Conservation (phyloP, 495 filamentous ascomycete species). For the Sphaerosporella brunnea region DNA sequence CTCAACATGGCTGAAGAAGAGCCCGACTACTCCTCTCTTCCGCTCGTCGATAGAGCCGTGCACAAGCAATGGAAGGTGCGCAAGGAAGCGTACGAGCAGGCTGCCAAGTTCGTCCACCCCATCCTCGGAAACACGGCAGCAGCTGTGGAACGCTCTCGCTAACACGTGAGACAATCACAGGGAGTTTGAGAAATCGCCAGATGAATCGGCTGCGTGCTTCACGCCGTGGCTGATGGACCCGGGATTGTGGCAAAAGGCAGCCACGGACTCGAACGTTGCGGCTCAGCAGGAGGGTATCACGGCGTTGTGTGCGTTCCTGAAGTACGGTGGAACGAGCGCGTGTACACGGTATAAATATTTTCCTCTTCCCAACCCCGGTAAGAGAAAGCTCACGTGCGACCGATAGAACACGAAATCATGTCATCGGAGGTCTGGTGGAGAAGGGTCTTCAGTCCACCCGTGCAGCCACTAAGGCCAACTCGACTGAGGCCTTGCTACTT, state of each 20-base stretch:
- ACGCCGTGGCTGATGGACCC: slow-evolving; percentile 72
- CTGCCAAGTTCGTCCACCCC: slow-evolving; percentile 27
- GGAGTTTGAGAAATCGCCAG: slow-evolving; percentile 60
- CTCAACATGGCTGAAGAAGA: slow-evolving; percentile 25
- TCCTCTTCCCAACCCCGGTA: slow-evolving; percentile 4
- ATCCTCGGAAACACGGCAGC: background rate
- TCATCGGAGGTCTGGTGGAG: slow-evolving; percentile 64
- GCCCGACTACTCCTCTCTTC: slow-evolving; percentile 25
- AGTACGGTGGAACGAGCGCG: slow-evolving; percentile 63
- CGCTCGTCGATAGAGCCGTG: slow-evolving; percentile 23
- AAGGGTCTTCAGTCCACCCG: slow-evolving; percentile 79
- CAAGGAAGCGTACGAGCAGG: slow-evolving; percentile 89
- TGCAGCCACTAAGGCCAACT: slow-evolving; percentile 70
- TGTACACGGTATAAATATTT: slow-evolving; percentile 43
- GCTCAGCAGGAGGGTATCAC: slow-evolving; percentile 85
- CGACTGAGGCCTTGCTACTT: slow-evolving; percentile 71
- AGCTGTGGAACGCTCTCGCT: background rate
- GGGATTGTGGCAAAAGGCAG: slow-evolving; percentile 76
- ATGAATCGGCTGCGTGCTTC: slow-evolving; percentile 76
- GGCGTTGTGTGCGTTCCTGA: slow-evolving; percentile 73
- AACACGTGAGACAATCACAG: slow-evolving; percentile 1
- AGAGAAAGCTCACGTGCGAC: slow-evolving; percentile 3
- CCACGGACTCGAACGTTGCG: slow-evolving; percentile 90
- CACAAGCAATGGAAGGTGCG: slow-evolving; percentile 89
- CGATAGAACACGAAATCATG: slow-evolving; percentile 50